Conservation (phyloP, 1,284 basidiomycete genomes). For the Anthracocystis walkeri region DNA sequence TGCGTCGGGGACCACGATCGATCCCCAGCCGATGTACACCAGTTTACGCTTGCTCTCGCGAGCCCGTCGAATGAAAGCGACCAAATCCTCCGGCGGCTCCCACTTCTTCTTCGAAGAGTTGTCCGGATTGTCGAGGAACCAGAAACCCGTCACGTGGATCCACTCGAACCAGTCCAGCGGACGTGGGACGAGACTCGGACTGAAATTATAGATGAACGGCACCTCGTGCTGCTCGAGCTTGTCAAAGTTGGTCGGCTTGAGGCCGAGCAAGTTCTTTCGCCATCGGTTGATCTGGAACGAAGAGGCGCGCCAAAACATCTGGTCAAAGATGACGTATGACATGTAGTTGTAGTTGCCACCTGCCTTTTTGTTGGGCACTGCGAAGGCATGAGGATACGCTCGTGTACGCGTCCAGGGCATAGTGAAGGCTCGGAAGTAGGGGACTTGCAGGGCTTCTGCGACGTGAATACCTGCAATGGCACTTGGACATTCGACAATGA, state of each 20-base stretch:
- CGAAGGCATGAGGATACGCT: constrained; percentile 97
- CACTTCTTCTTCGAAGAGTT: constrained; percentile 82
- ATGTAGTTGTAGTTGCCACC: constrained; percentile 98
- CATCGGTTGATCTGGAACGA: constrained; percentile 91
- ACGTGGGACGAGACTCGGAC: constrained; percentile 79
- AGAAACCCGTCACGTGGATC: constrained; percentile 85
- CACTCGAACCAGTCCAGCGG: constrained; percentile 93
- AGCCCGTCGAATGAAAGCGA: constrained; percentile 84
- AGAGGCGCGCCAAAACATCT: constrained; percentile 95
- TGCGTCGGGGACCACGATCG: constrained; percentile 95
- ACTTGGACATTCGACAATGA: constrained; percentile 92
- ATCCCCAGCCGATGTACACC: constrained; percentile 98
- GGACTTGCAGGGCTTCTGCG: constrained; percentile 90
- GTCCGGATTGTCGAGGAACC: constrained; percentile 77
- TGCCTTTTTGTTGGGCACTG: constrained; percentile 87
- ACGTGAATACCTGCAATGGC: constrained; percentile 99
- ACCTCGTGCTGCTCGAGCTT: constrained; percentile 95
- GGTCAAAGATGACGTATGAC: constrained; percentile 95
- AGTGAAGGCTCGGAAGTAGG: constrained; percentile 89
- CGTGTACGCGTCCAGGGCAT: constrained; percentile 83
- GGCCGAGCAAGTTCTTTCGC: constrained; percentile 81
- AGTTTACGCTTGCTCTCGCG: constrained; percentile 83
- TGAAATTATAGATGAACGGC: constrained; percentile 98
- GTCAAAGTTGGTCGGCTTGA: constrained; percentile 86
- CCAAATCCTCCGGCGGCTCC: constrained; percentile 82